These are phyloP conservation scores for Yamadazyma aaseri DNA, from an alignment of 1,139 yeast genomes.

Conservation along the genomic window DNA sequence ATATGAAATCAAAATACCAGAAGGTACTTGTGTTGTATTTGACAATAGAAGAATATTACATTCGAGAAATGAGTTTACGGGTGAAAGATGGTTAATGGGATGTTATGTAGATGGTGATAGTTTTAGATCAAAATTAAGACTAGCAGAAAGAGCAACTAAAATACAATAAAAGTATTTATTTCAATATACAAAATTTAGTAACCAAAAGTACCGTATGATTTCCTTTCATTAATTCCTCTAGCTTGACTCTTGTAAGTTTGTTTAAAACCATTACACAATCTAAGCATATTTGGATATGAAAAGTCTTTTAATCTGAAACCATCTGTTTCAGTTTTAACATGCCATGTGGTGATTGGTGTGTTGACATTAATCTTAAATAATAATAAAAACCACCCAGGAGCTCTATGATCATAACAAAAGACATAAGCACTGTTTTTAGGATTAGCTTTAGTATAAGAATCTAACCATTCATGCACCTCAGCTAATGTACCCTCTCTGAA, in stretches of 20 bases:
- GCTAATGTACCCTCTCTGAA: constrained; percentile 78
- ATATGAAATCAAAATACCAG: constrained; percentile 54
- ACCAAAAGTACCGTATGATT: constrained; percentile 30
- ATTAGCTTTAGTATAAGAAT: constrained; percentile 86
- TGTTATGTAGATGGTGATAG: constrained; percentile 76
- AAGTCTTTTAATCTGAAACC: constrained; percentile 81
- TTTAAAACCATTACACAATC: constrained; percentile 93
- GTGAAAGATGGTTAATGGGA: constrained; percentile 73
- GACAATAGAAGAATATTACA: constrained; percentile 75
- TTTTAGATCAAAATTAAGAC: constrained; percentile 60
- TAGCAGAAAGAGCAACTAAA: constrained; percentile 14
- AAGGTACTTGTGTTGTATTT: constrained; percentile 67
- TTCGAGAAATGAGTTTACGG: constrained; percentile 62
- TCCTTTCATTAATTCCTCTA: constrained; percentile 20
- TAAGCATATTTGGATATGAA: constrained; percentile 81
- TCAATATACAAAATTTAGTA: constrained; percentile 17
- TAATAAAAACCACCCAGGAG: constrained; percentile 88
- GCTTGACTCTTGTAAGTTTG: constrained; percentile 45
- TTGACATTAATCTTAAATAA: constrained; percentile 76
- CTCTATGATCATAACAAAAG: constrained; percentile 85
- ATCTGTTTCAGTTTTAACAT: constrained; percentile 81
- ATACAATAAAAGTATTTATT: constrained; percentile 7
- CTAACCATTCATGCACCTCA: constrained; percentile 85
- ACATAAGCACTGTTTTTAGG: constrained; percentile 89
- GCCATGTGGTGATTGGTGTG: constrained; percentile 81